Percentiles rank a stretch among this genome's conserved stretches.
Conservation (phyloP, 306 rosid species). For the Dicorynia guianensis region DNA sequence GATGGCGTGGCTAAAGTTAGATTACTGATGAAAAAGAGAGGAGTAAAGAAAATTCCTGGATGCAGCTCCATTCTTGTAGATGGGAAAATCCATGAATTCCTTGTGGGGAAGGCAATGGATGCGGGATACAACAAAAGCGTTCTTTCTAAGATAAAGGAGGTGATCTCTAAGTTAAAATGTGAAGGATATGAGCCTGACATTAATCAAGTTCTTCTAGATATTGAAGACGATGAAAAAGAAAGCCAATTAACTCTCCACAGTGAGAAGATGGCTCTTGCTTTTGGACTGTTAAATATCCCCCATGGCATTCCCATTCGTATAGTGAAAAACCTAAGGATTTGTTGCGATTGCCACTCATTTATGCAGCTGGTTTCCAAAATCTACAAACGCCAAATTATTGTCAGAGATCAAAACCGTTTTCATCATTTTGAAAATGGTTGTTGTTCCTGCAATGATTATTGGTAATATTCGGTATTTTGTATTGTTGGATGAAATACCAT, state of each 20-base stretch:
- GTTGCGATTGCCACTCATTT: slow-evolving; percentile 65
- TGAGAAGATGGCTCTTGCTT: slow-evolving; percentile 70
- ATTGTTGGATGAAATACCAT: not conserved
- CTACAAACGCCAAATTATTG: slow-evolving; percentile 47
- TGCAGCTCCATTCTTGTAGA: slow-evolving; percentile 58
- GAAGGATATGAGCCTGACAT: slow-evolving; percentile 67
- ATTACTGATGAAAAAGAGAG: slow-evolving; percentile 53
- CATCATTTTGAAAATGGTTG: slow-evolving; percentile 58
- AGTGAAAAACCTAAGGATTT: slow-evolving; percentile 69
- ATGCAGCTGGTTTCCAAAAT: slow-evolving; percentile 58
- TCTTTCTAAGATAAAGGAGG: slow-evolving; percentile 47
- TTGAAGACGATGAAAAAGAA: slow-evolving; percentile 54
- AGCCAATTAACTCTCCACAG: slow-evolving; percentile 53
- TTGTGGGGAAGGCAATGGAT: slow-evolving; percentile 53
- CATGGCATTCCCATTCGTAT: slow-evolving; percentile 53
- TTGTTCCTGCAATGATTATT: slow-evolving; percentile 61
- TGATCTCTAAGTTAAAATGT: slow-evolving; percentile 48
- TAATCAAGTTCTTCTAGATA: slow-evolving; percentile 56
- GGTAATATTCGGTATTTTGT: slow-evolving; percentile 39
- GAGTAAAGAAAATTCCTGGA: slow-evolving; percentile 55
- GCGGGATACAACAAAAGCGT: slow-evolving; percentile 24
- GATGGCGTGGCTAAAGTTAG: slow-evolving; percentile 52
- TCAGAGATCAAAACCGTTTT: slow-evolving; percentile 67
- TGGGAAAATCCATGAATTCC: slow-evolving; percentile 56
- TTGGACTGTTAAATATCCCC: slow-evolving; percentile 48